Evolutionary conservation across 1,284 basidiomycete genomes (phyloP), one percentile per base, ranked within the genome.

Genomic region (Leccinum subrobustum): DNA sequence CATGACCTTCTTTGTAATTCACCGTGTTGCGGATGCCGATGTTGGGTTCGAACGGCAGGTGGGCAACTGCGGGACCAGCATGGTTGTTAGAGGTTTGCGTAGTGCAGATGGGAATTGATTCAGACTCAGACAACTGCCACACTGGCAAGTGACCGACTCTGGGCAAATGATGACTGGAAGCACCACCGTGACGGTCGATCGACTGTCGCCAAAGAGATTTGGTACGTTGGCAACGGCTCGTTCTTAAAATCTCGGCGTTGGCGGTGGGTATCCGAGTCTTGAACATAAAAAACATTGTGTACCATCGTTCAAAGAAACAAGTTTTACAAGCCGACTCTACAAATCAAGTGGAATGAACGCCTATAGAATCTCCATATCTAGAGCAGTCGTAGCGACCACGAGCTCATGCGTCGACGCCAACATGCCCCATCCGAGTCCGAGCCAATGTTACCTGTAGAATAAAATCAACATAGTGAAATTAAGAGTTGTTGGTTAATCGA

Each of bases 11-110:
- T 66, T 91, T 86, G 76, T 99, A 99, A 76, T 98, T 93, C 55
- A 99, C 88, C 9, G 96, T 99, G 74, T 99, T 96, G 60, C 96
- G 81, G 60, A 99, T 98, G 75, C 99, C 97, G 63, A 99, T 98
- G 72, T 99, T 98, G 31, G 96, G 88, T 62, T 95, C 91, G 73
- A 96, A 99, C 3, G 94, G 93, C 52, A 96, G 83, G 60, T 89
- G 88, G 9, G 89, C 83, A 1, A 99, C 96, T 0, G 97, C 97
- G 2, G 96, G 97, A 75, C 99, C 29, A 29, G 29, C 29, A 31
- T 2, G 92, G 91, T 23, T 75, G 79, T 14, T 81, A 79, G 0
- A 85, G 81, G 50, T 83, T 69, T 52, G 74, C 74, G 0, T 63
- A 57, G 70, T 95, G 92, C 55, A 96, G 78, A 76, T 96, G 85